Conservation (phyloP, 139 green algal genomes). For the Yamagishiella unicocca region DNA sequence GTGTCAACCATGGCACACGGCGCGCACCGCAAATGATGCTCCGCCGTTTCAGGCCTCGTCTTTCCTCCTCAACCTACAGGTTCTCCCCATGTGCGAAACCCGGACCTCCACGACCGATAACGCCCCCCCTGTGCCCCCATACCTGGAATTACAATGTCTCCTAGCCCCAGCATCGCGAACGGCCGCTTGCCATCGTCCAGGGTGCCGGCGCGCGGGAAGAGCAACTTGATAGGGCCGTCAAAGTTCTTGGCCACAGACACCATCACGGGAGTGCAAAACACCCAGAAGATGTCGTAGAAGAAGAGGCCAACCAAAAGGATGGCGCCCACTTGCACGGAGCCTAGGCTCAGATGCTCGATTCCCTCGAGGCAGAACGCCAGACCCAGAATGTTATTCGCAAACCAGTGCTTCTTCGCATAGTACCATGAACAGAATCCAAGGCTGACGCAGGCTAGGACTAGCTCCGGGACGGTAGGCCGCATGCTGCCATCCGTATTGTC, state of each 20-base stretch:
- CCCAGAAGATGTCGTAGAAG: slow-evolving; percentile 99
- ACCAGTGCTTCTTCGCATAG: slow-evolving; percentile 90
- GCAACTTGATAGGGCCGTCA: slow-evolving; percentile 98
- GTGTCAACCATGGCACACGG: too few relatives aligned
- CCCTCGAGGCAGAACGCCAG: slow-evolving; percentile 94
- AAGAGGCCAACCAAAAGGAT: slow-evolving; percentile 96
- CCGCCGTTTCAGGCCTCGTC: too few relatives aligned
- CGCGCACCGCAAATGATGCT: too few relatives aligned
- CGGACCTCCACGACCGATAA: too few relatives aligned
- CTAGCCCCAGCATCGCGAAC: slow-evolving; percentile 97
- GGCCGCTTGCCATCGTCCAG: slow-evolving; percentile 66
- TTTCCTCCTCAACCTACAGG: too few relatives aligned
- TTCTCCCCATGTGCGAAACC: too few relatives aligned
- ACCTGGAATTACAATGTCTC: slow-evolving; percentile 91
- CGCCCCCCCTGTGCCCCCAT: too few relatives aligned
- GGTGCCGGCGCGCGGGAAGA: slow-evolving; percentile 77
- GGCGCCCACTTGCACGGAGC: slow-evolving; percentile 77
- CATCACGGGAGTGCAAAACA: slow-evolving; percentile 99
- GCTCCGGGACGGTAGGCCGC: slow-evolving; percentile 68
- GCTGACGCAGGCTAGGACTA: slow-evolving; percentile 60
- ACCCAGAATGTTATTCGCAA: slow-evolving; percentile 97
- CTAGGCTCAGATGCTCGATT: slow-evolving; percentile 96
- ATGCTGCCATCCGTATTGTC: slow-evolving; percentile 50
- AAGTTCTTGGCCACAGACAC: slow-evolving; percentile 96
- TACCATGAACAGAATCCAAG: slow-evolving; percentile 89